Evolutionary conservation across 805 yeast species (phyloP).

Genomic region (Metschnikowia baotianmanensis): DNA sequence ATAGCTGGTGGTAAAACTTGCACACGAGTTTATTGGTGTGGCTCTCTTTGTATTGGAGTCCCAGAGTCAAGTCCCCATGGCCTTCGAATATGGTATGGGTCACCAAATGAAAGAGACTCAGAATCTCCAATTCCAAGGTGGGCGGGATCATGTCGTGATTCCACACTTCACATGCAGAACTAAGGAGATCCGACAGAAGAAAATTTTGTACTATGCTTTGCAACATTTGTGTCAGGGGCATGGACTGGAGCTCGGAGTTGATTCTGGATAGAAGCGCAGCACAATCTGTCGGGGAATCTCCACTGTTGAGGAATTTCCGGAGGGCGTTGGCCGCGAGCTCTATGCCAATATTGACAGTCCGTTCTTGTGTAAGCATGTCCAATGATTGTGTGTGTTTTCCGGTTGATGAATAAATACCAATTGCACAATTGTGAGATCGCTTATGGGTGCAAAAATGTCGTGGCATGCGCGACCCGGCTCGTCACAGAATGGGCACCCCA

Average conservation of each 20-base stretch:
- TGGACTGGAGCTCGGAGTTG: conserved; percentile 13
- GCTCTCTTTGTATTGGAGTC: conserved; percentile 12
- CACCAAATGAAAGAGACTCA: conserved; percentile 12
- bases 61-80: conserved; percentile 8
- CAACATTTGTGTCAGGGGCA: conserved; percentile 8
- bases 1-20: conserved; percentile 11
- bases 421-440: neutral
- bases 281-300: conserved; percentile 13
- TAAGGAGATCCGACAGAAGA: conserved; percentile 13
- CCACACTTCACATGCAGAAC: conserved; percentile 15
- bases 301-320: conserved; percentile 11
- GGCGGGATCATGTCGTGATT: conserved; percentile 6
- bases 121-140: conserved; percentile 6
- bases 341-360: conserved; percentile 16
- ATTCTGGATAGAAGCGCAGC: conserved; percentile 13
- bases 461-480: too few species aligned
- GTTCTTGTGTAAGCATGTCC: conserved; percentile 8
- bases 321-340: conserved; percentile 15
- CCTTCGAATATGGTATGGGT: conserved; percentile 12
- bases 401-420: neutral
- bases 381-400: neutral
- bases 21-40: conserved; percentile 10
- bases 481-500: too few species aligned
- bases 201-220: conserved; percentile 12
- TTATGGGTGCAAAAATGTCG: conserved; percentile 5